Evolutionary conservation across 192 early-diverging fungal species (phyloP).

Genomic region (Coemansia sp.): DNA sequence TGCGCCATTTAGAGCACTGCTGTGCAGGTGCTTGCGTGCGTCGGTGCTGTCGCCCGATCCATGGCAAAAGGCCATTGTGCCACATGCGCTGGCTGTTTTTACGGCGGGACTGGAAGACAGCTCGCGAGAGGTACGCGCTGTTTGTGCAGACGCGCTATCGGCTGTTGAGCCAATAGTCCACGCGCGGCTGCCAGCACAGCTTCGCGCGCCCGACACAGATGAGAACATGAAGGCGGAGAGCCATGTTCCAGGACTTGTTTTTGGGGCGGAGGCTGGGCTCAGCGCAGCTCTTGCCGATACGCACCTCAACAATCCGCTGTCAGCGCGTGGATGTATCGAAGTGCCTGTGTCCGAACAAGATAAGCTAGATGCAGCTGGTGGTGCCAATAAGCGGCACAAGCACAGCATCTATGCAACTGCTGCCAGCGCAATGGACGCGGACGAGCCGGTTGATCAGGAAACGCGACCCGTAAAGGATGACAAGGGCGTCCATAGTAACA

Average conservation of each 20-base stretch:
- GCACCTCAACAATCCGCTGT: conserved; percentile 4
- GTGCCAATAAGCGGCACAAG: conserved; percentile 28
- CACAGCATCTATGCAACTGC: background rate
- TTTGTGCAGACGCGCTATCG: conserved; percentile 19
- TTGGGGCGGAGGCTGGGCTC: conserved; percentile 13
- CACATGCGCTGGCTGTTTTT: conserved; percentile 39
- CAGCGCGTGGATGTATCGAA: background rate
- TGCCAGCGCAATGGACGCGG: background rate
- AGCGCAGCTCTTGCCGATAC: conserved; percentile 15
- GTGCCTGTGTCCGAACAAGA: background rate
- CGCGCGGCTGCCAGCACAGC: conserved; percentile 45
- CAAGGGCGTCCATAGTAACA: background rate
- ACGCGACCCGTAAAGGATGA: background rate
- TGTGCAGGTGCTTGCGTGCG: conserved; percentile 40
- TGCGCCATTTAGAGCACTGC: conserved; percentile 14
- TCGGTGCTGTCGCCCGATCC: conserved; percentile 49
- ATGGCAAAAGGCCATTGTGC: conserved; percentile 47
- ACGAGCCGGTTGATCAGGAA: background rate
- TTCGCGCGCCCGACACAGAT: conserved; percentile 39
- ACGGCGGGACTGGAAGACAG: conserved; percentile 26
- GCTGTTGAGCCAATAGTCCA: conserved; percentile 45
- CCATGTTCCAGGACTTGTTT: conserved; percentile 15
- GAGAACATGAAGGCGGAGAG: conserved; percentile 17
- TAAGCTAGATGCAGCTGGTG: background rate
- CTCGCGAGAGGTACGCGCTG: conserved; percentile 20